Evolutionary conservation across 2,329 filamentous ascomycete genomes (phyloP), one percentile per base, ranked within the genome.

Genomic region (Stenocarpella maydis): DNA sequence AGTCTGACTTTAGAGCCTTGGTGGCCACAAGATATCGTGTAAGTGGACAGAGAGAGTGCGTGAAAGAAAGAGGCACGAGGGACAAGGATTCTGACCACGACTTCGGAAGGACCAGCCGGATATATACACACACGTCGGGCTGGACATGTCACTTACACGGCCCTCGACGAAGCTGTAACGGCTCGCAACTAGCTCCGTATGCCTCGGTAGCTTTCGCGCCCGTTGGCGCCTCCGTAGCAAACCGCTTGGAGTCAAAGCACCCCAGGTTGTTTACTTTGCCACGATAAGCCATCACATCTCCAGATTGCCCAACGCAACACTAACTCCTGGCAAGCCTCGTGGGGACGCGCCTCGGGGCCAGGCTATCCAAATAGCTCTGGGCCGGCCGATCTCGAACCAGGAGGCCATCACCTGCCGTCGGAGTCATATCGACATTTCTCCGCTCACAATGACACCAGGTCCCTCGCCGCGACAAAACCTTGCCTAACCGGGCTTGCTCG

Each of bases 221-320:
- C 43, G 26, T 49, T 3, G 19, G 4, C 43, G 43, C 24, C 21
- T 37, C 43, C 58, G 19, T 4, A 21, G n/a, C 14, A n/a, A 2
- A 17, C n/a, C 28, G 43, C 58, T 26, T 10, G 15, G 14, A 12
- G 58, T 37, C 58, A 63, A 63, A 49, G 58, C 43, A 43, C 41
- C 6, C 7, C 17, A 34, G 19, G 10, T 63, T 63, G 58, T 63
- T 63, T 63, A 49, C 58, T 49, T 49, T 17, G 41, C 58, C 41
- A 7, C n/a, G 43, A 21, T 45, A 17, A 14, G n/a, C 4, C 24
- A 21, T 15, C 19, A 21, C 41, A 47, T 17, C 26, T 14, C 47
- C 47, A 49, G 14, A 7, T 26, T 15, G 8, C 5, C 7, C 41
- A 45, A 10, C 39, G n/a, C n/a, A 9, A 15, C 31, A 6, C n/a